Base-by-base conservation (phyloP, 2,329 filamentous ascomycete species). In the Ascochyta fabae region DNA sequence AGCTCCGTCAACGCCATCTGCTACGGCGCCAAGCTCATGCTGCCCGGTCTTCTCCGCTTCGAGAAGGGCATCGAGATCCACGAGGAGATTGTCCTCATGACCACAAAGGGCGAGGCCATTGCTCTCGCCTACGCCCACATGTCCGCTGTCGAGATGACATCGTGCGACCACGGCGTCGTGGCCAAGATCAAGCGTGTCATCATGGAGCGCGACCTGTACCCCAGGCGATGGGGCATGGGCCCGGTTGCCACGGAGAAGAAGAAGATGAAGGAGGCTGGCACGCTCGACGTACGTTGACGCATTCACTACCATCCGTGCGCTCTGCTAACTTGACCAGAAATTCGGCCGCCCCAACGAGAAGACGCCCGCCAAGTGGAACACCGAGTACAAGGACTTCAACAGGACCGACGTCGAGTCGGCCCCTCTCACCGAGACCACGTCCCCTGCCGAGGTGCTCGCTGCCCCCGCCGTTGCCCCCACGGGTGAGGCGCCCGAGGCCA, bases 181-280 rank as follows among this genome's bases (percentile, higher is more conserved):
- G 95, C 95, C 69, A 98, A 97, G 84, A 92, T 99, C 76, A 99
- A 99, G 88, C 89, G 95, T 71, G 96, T 93, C 79, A 99, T 99
- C 79, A 99, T 99, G 95, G 95, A 99, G 84, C 91, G 95, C 70
- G 95, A 98, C 76, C 84, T 98, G 56, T 99, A 99, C 85, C 95
- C 95, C 62, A 86, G 92, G 77, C 85, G 94, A 83, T 99, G 95
- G 95, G 95, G 95, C 65, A 86, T 98, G 74, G 95, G 95, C 60
- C 94, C 95, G 48, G 88, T 94, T 58, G 95, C 95, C 45, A 81
- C 89, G 44, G 92, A 98, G 85, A 99, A 99, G 88, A 99, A 99
- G 90, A 97, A 98, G 87, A 88, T 99, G 83, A 98, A 98, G 87
- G 91, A 93, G 48, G 90, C 92, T 67, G 95, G 95, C 78, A 96